Percentiles rank a stretch among this genome's conserved stretches.
These are phyloP conservation scores for Neurospora sp. DNA, from an alignment of 495 filamentous ascomycete genomes.

Conservation along the genomic window DNA sequence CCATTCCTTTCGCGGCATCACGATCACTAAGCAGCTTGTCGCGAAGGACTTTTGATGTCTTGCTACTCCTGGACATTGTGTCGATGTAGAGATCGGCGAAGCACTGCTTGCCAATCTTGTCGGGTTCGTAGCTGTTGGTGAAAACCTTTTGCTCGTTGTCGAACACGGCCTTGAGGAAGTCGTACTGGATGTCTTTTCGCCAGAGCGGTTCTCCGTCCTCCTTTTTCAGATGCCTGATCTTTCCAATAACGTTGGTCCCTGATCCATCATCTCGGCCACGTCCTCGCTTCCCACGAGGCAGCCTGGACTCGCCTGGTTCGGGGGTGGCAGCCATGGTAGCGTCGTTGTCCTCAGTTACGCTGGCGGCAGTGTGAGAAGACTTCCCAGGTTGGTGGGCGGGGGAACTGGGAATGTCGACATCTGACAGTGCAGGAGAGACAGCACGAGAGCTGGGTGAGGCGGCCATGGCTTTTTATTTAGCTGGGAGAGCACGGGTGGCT, in stretches of 20 bases:
- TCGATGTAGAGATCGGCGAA: slow-evolving; percentile 97
- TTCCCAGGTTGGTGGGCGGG: slow-evolving; percentile 8
- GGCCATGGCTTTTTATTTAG: slow-evolving; percentile 16
- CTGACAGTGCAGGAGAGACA: slow-evolving; percentile 16
- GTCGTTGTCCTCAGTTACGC: slow-evolving; percentile 25
- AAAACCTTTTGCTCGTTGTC: slow-evolving; percentile 78
- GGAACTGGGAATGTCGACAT: slow-evolving; percentile 21
- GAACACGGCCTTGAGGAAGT: slow-evolving; percentile 87
- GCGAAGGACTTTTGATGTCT: slow-evolving; percentile 95
- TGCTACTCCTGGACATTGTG: slow-evolving; percentile 96
- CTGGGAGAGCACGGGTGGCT: background rate
- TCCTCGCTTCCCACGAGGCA: slow-evolving; percentile 21
- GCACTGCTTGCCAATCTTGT: slow-evolving; percentile 59
- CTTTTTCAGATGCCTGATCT: slow-evolving; percentile 93
- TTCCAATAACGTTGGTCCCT: slow-evolving; percentile 54
- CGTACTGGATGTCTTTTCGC: slow-evolving; percentile 95
- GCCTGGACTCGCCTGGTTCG: slow-evolving; percentile 19
- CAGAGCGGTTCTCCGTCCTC: slow-evolving; percentile 94
- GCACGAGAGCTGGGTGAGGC: slow-evolving; percentile 20
- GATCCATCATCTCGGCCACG: slow-evolving; percentile 22
- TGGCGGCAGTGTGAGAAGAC: slow-evolving; percentile 6
- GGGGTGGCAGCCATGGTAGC: slow-evolving; percentile 23
- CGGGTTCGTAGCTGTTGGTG: slow-evolving; percentile 69
- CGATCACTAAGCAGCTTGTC: slow-evolving; percentile 93
- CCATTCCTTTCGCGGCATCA: slow-evolving; percentile 90